A percentile compares a stretch with the other conserved stretches of the same genome.
Conservation (phyloP, 2,329 filamentous ascomycete genomes). For the Phyllosticta ampelicida region DNA sequence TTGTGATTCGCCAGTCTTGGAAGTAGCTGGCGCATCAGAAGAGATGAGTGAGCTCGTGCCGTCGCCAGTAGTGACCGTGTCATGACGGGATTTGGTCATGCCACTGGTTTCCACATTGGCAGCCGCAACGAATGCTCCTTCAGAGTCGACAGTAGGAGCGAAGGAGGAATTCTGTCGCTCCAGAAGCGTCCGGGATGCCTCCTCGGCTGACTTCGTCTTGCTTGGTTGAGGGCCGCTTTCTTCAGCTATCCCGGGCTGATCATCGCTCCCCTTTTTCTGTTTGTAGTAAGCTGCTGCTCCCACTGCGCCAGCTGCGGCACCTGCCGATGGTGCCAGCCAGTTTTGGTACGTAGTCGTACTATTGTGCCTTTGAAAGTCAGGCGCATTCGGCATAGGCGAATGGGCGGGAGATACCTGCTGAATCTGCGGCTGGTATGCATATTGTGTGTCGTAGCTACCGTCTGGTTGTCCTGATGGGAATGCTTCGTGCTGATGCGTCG, state of each 20-base stretch:
- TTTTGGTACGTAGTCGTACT: constrained; percentile 38
- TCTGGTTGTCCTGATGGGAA: constrained; percentile 12
- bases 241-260: not conserved
- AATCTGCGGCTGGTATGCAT: constrained; percentile 1
- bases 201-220: not conserved
- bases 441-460: constrained; percentile 11
- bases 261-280: constrained; percentile 13
- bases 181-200: not conserved
- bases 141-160: not conserved
- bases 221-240: too few species aligned
- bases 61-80: constrained; percentile 12
- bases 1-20: constrained; percentile 23
- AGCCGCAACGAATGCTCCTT: not conserved
- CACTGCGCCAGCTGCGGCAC: constrained; percentile 30
- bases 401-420: constrained; percentile 10
- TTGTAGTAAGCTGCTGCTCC: constrained; percentile 25
- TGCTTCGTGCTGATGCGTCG: constrained; percentile 11
- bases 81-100: constrained; percentile 12
- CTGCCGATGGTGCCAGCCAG: constrained; percentile 45
- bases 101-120: constrained; percentile 3
- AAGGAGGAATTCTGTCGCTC: not conserved
- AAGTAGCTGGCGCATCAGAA: constrained; percentile 10
- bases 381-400: constrained; percentile 6
- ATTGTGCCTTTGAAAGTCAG: constrained; percentile 20
- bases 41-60: too few species aligned